Percentiles rank a stretch among this genome's conserved stretches.
Evolutionary conservation across 2,329 filamentous ascomycete genomes (phyloP).

Genomic region (Gaeumannomyces sp.): DNA sequence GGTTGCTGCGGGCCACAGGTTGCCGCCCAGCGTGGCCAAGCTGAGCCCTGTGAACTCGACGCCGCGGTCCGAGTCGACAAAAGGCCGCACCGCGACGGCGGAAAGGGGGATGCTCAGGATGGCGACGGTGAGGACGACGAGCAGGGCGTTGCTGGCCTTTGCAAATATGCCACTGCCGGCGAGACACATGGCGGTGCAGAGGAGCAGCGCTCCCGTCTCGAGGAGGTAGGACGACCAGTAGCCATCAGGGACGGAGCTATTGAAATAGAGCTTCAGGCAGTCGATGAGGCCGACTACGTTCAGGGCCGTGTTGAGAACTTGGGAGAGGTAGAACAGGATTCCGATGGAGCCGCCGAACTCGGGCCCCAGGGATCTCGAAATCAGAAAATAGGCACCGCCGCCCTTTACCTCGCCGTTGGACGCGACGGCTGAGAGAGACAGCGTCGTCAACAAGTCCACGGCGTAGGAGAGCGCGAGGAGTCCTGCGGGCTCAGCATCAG

Average conservation of each 20-base stretch:
- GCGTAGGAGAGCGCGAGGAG: conserved; percentile 70
- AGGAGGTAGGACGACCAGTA: conserved; percentile 75
- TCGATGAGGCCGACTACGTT: conserved; percentile 83
- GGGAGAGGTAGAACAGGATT: conserved; percentile 84
- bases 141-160: conserved; percentile 69
- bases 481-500: conserved; percentile 34
- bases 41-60: conserved; percentile 75
- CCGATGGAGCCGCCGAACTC: conserved; percentile 89
- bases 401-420: conserved; percentile 86
- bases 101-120: conserved; percentile 80
- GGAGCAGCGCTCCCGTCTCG: conserved; percentile 61
- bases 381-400: conserved; percentile 83
- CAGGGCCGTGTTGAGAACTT: conserved; percentile 78
- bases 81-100: conserved; percentile 62
- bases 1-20: conserved; percentile 61
- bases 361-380: conserved; percentile 76
- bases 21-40: conserved; percentile 62
- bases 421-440: conserved; percentile 82
- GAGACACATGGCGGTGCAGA: conserved; percentile 71
- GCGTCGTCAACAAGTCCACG: conserved; percentile 76
- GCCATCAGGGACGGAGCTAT: conserved; percentile 57
- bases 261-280: conserved; percentile 72
- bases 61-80: conserved; percentile 52
- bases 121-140: conserved; percentile 64
- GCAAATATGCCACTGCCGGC: conserved; percentile 76